Percentiles rank a stretch among this genome's conserved stretches.
These are phyloP conservation scores for Psilocybe tampanensis DNA, from an alignment of 768 basidiomycete genomes.

Conservation along the genomic window DNA sequence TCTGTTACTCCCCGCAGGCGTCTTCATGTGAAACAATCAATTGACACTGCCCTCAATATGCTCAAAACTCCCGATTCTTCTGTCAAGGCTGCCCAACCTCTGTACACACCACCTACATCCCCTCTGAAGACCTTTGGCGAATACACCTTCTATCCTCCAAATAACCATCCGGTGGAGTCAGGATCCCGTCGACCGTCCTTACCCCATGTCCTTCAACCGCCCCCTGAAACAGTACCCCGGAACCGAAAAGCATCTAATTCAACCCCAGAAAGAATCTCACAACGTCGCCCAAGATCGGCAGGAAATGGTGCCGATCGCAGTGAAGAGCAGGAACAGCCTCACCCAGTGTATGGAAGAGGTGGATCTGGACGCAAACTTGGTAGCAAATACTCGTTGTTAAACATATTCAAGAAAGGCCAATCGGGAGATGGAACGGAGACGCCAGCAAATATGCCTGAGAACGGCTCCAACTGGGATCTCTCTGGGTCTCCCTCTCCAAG, in stretches of 20 bases:
- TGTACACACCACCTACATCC: constrained; percentile 35
- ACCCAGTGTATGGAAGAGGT: constrained; percentile 34
- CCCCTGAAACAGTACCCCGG: constrained; percentile 27
- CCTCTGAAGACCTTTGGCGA: constrained; percentile 45
- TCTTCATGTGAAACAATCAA: constrained; percentile 75
- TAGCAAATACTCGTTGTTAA: constrained; percentile 75
- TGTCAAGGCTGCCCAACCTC: constrained; percentile 26
- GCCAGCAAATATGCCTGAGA: constrained; percentile 13
- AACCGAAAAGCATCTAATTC: constrained; percentile 36
- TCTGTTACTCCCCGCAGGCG: constrained; percentile 35
- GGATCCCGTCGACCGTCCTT: constrained; percentile 68
- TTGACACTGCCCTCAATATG: constrained; percentile 71
- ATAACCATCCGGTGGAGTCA: constrained; percentile 31
- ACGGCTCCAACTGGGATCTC: constrained; percentile 9
- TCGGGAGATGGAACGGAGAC: constrained; percentile 34
- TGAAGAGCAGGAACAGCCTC: constrained; percentile 29
- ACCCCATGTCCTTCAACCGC: constrained; percentile 51
- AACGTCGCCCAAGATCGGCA: constrained; percentile 70
- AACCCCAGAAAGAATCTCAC: constrained; percentile 27
- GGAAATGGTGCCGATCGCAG: constrained; percentile 62
- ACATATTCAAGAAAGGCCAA: constrained; percentile 69
- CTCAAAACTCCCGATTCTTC: constrained; percentile 40
- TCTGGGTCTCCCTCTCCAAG: constrained; percentile 14
- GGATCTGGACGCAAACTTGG: constrained; percentile 48
- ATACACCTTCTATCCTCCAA: constrained; percentile 43